Percentiles rank a stretch among this genome's conserved stretches.
phyloP scores from a whole-genome alignment of 352 stramenopile genomes.

The Phytophthora ramorum region DNA sequence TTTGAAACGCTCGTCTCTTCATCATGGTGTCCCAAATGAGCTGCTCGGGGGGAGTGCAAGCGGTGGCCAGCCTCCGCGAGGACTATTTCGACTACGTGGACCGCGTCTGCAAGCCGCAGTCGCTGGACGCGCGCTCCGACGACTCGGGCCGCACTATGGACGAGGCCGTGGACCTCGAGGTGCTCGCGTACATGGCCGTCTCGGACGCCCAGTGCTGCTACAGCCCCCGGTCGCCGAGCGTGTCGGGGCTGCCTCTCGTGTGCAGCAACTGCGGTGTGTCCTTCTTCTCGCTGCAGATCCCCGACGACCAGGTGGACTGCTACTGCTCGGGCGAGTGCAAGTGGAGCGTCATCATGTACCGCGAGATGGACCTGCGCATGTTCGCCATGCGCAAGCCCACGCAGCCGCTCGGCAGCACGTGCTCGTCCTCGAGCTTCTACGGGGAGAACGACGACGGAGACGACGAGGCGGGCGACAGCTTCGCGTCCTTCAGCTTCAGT shows the following conservation, averaged over 20 bases:
- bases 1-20: conserved; percentile 12
- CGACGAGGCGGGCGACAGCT: conserved; percentile 15
- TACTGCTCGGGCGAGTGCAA: conserved; percentile 91
- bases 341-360: conserved; percentile 90
- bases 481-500: conserved; percentile 28
- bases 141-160: conserved; percentile 35
- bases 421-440: conserved; percentile 35
- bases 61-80: conserved; percentile 5
- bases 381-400: conserved; percentile 46
- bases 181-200: conserved; percentile 32
- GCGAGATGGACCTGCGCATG: conserved; percentile 82
- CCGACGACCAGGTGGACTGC: conserved; percentile 69
- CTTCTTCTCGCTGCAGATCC: conserved; percentile 81
- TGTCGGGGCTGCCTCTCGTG: conserved; percentile 77
- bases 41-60: conserved; percentile 14
- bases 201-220: conserved; percentile 21
- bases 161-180: conserved; percentile 54
- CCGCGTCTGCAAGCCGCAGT: conserved; percentile 16
- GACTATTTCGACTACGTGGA: conserved; percentile 23
- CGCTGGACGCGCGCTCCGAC: conserved; percentile 35
- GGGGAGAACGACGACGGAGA: conserved; percentile 23
- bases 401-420: conserved; percentile 23
- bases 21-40: conserved; percentile 29
- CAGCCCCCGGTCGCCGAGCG: conserved; percentile 10
- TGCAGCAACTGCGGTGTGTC: conserved; percentile 86